These are phyloP conservation scores for Groenewaldozyma tartarivorans DNA, from an alignment of 805 yeast genomes.

Conservation along the genomic window DNA sequence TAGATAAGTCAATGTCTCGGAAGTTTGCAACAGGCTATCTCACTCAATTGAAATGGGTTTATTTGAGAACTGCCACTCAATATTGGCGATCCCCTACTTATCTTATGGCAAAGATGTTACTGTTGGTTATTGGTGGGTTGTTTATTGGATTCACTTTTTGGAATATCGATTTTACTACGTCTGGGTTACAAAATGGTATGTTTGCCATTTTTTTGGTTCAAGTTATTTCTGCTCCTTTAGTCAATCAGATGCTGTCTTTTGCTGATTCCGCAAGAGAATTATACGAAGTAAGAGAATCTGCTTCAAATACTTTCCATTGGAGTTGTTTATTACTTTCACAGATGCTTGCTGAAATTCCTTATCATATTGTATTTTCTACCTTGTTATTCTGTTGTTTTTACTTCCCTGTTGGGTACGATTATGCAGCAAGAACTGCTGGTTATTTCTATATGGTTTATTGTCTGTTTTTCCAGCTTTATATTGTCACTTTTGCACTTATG, in stretches of 20 bases:
- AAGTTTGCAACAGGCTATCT: conserved; percentile 40
- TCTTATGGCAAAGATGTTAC: conserved; percentile 48
- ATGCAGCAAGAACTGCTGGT: conserved; percentile 40
- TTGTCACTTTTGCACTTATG: conserved; percentile 45
- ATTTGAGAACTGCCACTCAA: conserved; percentile 34
- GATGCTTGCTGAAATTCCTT: conserved; percentile 51
- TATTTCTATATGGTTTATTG: conserved; percentile 42
- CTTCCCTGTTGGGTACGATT: conserved; percentile 37
- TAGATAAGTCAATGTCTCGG: conserved; percentile 15
- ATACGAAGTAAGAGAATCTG: conserved; percentile 61
- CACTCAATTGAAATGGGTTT: conserved; percentile 36
- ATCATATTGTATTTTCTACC: conserved; percentile 40
- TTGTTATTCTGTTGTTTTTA: conserved; percentile 46
- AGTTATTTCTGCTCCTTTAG: conserved; percentile 46
- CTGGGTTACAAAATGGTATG: conserved; percentile 52
- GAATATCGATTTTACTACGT: conserved; percentile 41
- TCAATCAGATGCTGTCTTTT: conserved; percentile 54
- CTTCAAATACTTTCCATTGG: conserved; percentile 71
- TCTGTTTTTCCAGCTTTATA: conserved; percentile 42
- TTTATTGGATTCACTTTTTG: conserved; percentile 67
- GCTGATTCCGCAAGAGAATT: conserved; percentile 51
- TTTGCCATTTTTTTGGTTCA: conserved; percentile 52
- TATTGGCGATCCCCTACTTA: conserved; percentile 56
- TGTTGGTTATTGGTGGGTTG: conserved; percentile 42
- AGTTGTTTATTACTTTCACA: conserved; percentile 45